Evolutionary conservation across 768 basidiomycete genomes (phyloP).

Genomic region (Mycena polygramma): DNA sequence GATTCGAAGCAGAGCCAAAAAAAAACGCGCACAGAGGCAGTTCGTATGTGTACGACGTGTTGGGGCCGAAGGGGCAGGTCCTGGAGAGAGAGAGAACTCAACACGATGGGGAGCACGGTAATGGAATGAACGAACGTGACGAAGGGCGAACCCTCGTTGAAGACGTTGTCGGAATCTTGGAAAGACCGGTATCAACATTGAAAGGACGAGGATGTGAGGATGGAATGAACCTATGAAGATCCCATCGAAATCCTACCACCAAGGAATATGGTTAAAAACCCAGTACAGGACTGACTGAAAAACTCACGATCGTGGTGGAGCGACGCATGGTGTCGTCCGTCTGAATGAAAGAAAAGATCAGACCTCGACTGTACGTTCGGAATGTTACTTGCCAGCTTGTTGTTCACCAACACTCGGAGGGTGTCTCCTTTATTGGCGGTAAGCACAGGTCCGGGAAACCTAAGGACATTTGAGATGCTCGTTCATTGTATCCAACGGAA

Average conservation of each 20-base stretch:
- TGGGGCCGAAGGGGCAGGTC: constrained; percentile 21
- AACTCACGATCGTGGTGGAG: constrained; percentile 13
- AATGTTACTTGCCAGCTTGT: constrained; percentile 19
- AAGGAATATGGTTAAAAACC: background rate
- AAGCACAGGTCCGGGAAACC: constrained; percentile 34
- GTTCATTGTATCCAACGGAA: background rate
- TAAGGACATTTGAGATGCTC: background rate
- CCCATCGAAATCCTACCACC: constrained; percentile 20
- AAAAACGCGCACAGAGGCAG: constrained; percentile 12
- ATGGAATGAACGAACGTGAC: constrained; percentile 16
- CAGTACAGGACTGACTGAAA: background rate
- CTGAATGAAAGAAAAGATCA: background rate
- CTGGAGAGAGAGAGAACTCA: background rate
- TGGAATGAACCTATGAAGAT: constrained; percentile 2
- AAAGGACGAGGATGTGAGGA: no score
- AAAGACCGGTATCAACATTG: no score
- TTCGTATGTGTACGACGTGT: constrained; percentile 31
- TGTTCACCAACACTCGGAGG: constrained; percentile 25
- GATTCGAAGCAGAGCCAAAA: background rate
- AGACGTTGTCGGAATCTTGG: background rate
- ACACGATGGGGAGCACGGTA: background rate
- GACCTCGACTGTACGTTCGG: background rate
- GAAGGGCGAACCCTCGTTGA: constrained; percentile 22
- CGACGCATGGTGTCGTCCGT: constrained; percentile 20
- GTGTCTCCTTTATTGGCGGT: constrained; percentile 25